A percentile compares a stretch with the other conserved stretches of the same genome.
Conservation (phyloP, 1,284 basidiomycete genomes). For the Chalciporus sp. region DNA sequence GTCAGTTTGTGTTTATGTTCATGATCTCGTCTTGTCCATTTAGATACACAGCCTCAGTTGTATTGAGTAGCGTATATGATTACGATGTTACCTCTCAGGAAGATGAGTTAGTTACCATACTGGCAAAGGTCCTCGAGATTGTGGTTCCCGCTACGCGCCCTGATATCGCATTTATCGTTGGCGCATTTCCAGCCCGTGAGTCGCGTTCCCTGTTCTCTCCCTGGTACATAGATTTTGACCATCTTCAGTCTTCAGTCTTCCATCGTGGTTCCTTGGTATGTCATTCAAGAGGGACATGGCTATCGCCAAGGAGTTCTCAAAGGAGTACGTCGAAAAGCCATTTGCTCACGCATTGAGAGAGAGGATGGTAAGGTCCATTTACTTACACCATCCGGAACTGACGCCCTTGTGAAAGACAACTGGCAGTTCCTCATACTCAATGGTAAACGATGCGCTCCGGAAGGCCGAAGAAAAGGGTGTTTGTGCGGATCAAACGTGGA, state of each 20-base stretch:
- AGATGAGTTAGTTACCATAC: too few relatives aligned
- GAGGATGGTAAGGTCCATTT: too few relatives aligned
- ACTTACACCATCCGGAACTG: too few relatives aligned
- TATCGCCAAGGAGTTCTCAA: neutral
- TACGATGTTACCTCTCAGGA: too few relatives aligned
- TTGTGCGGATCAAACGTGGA: neutral
- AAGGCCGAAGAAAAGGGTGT: neutral
- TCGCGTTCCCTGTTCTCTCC: too few relatives aligned
- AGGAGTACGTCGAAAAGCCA: slow-evolving; percentile 11
- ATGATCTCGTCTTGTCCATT: neutral
- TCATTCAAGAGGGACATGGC: slow-evolving; percentile 18
- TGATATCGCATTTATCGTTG: too few relatives aligned
- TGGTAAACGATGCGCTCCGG: slow-evolving; percentile 5
- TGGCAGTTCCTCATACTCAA: neutral
- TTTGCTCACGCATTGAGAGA: slow-evolving; percentile 19
- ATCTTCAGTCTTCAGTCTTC: slow-evolving; percentile 3
- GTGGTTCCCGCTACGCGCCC: too few relatives aligned
- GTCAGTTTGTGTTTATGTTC: neutral
- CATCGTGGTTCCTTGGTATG: slow-evolving; percentile 26
- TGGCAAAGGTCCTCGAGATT: too few relatives aligned
- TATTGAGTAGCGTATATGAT: too few relatives aligned
- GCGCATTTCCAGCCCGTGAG: too few relatives aligned
- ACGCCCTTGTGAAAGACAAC: too few relatives aligned
- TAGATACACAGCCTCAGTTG: slow-evolving; percentile 13
- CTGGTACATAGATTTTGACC: too few relatives aligned